Evolutionary conservation across 306 rosid genomes (phyloP), one percentile per base, ranked within the genome.

Genomic region (Mucuna pruriens): DNA sequence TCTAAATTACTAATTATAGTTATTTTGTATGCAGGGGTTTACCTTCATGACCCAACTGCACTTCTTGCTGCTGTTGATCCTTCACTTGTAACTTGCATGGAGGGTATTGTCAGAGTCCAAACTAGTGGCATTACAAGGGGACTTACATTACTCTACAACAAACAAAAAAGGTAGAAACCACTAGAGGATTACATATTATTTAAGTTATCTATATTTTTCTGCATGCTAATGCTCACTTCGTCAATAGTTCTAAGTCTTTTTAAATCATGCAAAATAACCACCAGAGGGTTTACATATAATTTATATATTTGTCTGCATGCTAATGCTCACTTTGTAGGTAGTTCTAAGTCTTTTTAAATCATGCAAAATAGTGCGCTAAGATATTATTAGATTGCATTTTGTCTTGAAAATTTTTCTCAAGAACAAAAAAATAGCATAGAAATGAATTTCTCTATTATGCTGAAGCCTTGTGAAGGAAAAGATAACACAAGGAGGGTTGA

Each of bases 51-150:
- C 84, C 99, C 99, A 39, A 62, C 98, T 17, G 15, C 90, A 23
- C 48, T 95, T 61, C 89, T 95, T 79, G 99, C 91, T 45, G 99
- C 98, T 33, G 72, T 87, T 65, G 72, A 91, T 87, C 96, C 98
- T 71, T 88, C 90, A 61, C 95, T 93, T 48, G 48, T 95, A 76
- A 95, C 97, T 19, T 91, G 88, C 86, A 70, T 79, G 9, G 97
- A 93, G 77, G 99, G 98, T 26, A 75, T 61, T 65, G 99, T 95
- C 74, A 90, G 99, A 89, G 99, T 95, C 66, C 99, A 95, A 89
- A 90, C 92, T 23, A 80, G 71, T 75, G 99, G 99, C 82, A 91
- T 95, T 85, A 88, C 96, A 84, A 86, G 94, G 86, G 99, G 99
- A 51, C 88, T 95, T 49, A 93, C 98, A 44, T 40, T 90, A 74